These are phyloP conservation scores for Schwanniomyces yamadae DNA, from an alignment of 805 yeast species.

Conservation along the genomic window DNA sequence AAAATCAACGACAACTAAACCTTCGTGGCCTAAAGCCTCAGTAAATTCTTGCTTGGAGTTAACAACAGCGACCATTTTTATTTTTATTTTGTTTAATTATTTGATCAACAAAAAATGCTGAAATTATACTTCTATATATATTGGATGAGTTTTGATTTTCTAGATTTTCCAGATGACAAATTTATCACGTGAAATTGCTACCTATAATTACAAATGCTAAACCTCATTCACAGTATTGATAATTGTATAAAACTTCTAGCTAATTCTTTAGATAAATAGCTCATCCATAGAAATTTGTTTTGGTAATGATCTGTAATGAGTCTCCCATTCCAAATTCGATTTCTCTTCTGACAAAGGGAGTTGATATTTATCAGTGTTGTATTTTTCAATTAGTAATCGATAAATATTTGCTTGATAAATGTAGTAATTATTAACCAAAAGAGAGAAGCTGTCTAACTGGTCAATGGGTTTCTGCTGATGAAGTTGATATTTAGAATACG, in stretches of 20 bases:
- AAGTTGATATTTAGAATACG: slow-evolving; percentile 5
- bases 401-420: slow-evolving; percentile 5
- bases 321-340: slow-evolving; percentile 16
- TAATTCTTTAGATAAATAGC: not conserved
- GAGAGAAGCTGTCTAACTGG: not conserved
- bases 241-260: not conserved
- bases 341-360: slow-evolving; percentile 13
- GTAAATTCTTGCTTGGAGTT: slow-evolving; percentile 56
- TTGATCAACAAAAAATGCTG: not conserved
- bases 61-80: slow-evolving; percentile 37
- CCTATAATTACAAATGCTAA: too few species aligned
- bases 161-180: slow-evolving; percentile 3
- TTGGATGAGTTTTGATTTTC: not conserved
- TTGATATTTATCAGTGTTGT: slow-evolving; percentile 3
- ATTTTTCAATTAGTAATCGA: slow-evolving; percentile 8
- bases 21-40: slow-evolving; percentile 57
- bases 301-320: slow-evolving; percentile 11
- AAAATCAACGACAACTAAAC: slow-evolving; percentile 90
- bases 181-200: slow-evolving; percentile 1
- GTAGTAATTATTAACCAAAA: slow-evolving; percentile 1
- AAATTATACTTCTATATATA: not conserved
- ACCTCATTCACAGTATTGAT: not conserved
- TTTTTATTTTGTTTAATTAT: not conserved
- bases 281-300: slow-evolving; percentile 5
- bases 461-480: not conserved